phyloP scores from a whole-genome alignment of 371 early-diverging fungal genomes.

The Syncephalastrum sp. region DNA sequence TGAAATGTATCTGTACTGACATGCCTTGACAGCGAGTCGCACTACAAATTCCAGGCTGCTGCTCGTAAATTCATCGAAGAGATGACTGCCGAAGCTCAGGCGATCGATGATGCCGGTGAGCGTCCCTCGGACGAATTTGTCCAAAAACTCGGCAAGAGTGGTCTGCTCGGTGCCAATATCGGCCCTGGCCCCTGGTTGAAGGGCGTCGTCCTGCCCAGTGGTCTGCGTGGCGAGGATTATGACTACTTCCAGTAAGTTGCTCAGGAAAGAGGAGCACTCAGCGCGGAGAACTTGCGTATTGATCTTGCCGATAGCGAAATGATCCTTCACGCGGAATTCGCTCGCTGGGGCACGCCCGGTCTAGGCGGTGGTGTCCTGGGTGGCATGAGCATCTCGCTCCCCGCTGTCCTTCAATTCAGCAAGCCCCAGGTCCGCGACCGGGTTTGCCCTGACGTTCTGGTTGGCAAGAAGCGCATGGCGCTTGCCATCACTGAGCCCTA shows the following conservation, averaged over 20 bases:
- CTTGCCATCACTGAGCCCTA: conserved; percentile 61
- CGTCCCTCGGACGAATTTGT: conserved; percentile 49
- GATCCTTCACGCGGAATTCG: conserved; percentile 77
- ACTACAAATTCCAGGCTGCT: conserved; percentile 52
- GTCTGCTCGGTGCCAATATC: conserved; percentile 65
- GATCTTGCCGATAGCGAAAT: conserved; percentile 53
- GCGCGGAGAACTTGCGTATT: too few relatives aligned
- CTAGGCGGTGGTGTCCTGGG: conserved; percentile 43
- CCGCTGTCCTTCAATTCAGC: conserved; percentile 55
- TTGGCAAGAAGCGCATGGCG: conserved; percentile 79
- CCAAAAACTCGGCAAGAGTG: conserved; percentile 58
- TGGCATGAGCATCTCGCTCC: conserved; percentile 51
- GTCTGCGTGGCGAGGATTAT: conserved; percentile 56
- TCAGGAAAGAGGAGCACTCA: too few relatives aligned
- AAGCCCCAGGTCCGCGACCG: conserved; percentile 40
- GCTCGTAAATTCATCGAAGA: conserved; percentile 56
- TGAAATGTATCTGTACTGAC: neutral
- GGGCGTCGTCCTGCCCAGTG: conserved; percentile 40
- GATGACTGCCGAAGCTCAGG: conserved; percentile 42
- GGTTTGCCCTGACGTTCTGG: conserved; percentile 67
- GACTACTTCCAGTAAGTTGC: conserved; percentile 66
- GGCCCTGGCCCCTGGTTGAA: conserved; percentile 58
- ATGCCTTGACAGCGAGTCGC: conserved; percentile 46
- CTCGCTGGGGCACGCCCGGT: conserved; percentile 82
- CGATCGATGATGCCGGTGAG: conserved; percentile 42